A percentile compares a stretch with the other conserved stretches of the same genome.
phyloP scores from a whole-genome alignment of 169 alveolate genomes.

The Plasmodium inui region DNA sequence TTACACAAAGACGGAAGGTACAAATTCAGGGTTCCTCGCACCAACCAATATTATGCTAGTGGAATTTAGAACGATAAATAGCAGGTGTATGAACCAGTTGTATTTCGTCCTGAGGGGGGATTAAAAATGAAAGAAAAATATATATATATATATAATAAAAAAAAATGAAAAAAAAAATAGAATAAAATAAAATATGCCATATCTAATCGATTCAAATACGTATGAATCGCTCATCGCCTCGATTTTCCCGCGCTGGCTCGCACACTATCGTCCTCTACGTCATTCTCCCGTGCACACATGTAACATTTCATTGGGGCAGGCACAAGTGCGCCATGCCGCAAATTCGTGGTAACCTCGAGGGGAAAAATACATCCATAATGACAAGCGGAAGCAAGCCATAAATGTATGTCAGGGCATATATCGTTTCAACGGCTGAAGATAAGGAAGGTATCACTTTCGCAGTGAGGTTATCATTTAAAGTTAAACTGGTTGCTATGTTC shows the following conservation, averaged over 20 bases:
- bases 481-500: conserved; percentile 57
- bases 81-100: conserved; percentile 78
- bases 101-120: conserved; percentile 73
- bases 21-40: conserved; percentile 6
- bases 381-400: conserved; percentile 80
- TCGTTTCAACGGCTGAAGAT: conserved; percentile 71
- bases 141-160: neutral
- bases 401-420: conserved; percentile 65
- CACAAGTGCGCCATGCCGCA: neutral
- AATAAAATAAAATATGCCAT: neutral
- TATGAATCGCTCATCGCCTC: neutral
- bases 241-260: neutral
- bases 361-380: conserved; percentile 77
- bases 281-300: neutral
- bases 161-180: neutral
- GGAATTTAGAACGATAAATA: conserved; percentile 72
- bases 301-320: neutral
- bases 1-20: conserved; percentile 78
- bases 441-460: neutral
- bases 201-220: neutral
- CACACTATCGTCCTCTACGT: conserved; percentile 1
- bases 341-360: conserved; percentile 70
- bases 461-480: conserved; percentile 11
- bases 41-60: conserved; percentile 53
- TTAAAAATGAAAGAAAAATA: neutral